A percentile compares a stretch with the other conserved stretches of the same genome.
These are phyloP conservation scores for Pyrenophora tritici-repentis DNA, from an alignment of 2,329 filamentous ascomycete genomes.

Conservation along the genomic window DNA sequence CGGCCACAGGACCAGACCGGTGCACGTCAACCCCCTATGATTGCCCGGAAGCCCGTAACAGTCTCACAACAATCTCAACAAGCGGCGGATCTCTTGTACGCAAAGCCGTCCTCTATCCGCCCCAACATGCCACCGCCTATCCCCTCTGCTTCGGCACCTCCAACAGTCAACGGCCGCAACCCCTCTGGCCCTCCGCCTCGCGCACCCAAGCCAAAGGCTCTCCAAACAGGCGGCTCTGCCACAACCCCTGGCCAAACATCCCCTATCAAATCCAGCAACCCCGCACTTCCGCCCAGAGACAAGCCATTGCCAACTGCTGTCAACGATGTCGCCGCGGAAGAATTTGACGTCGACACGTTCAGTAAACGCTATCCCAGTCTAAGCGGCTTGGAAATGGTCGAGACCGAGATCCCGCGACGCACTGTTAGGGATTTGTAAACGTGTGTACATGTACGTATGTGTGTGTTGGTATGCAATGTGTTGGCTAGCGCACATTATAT, in stretches of 20 bases:
- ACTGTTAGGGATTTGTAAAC: conserved; percentile 28
- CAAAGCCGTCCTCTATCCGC: conserved; percentile 32
- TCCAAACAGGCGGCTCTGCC: conserved; percentile 53
- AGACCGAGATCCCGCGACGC: conserved; percentile 60
- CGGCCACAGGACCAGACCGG: conserved; percentile 37
- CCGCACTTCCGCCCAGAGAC: conserved; percentile 13
- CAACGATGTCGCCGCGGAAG: conserved; percentile 57
- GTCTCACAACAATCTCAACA: conserved; percentile 15
- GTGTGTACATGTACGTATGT: neutral
- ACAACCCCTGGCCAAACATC: conserved; percentile 12
- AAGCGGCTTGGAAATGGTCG: conserved; percentile 85
- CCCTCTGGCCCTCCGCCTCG: conserved; percentile 51
- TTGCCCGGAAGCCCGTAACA: conserved; percentile 56
- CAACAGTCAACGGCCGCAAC: conserved; percentile 35
- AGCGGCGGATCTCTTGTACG: conserved; percentile 33
- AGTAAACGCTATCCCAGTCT: conserved; percentile 86
- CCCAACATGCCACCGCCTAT: conserved; percentile 28
- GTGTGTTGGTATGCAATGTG: no score
- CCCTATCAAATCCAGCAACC: conserved; percentile 1
- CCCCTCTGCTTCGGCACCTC: conserved; percentile 42
- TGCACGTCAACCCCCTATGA: conserved; percentile 28
- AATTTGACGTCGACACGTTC: conserved; percentile 70
- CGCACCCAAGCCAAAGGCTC: conserved; percentile 65
- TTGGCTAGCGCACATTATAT: no score
- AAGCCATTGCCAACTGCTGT: conserved; percentile 26